Evolutionary conservation across 2,329 filamentous ascomycete species (phyloP).

Genomic region (Zasmidium cellare): DNA sequence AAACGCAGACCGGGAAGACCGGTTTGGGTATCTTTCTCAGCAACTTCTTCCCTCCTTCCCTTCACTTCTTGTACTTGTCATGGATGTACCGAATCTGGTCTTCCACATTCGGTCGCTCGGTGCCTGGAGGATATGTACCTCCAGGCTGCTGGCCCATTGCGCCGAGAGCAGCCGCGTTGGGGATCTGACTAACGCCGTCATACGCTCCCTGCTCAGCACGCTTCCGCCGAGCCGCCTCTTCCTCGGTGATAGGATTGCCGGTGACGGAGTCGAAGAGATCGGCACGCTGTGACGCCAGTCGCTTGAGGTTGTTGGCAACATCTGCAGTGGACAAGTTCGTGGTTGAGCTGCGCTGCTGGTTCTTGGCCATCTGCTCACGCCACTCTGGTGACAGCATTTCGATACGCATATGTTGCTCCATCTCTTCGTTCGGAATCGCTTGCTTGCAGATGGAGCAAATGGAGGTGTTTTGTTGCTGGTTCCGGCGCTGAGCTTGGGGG

Average conservation of each 20-base stretch:
- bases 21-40: not conserved
- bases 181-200: constrained; percentile 51
- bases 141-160: constrained; percentile 46
- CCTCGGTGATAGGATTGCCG: constrained; percentile 65
- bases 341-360: constrained; percentile 78
- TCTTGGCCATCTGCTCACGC: constrained; percentile 93
- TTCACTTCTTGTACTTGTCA: constrained; percentile 28
- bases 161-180: constrained; percentile 53
- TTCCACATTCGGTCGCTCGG: constrained; percentile 55
- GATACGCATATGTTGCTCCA: constrained; percentile 92
- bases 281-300: constrained; percentile 82
- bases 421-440: constrained; percentile 80
- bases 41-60: not conserved
- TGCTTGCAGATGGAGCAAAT: constrained; percentile 93
- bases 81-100: constrained; percentile 37
- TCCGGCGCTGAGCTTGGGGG: constrained; percentile 69
- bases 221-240: constrained; percentile 61
- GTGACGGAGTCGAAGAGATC: constrained; percentile 81
- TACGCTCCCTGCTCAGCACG: constrained; percentile 66
- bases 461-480: constrained; percentile 57
- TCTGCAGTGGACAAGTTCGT: constrained; percentile 85
- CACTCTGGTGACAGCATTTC: constrained; percentile 90
- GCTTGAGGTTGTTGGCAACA: constrained; percentile 91
- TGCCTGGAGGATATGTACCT: constrained; percentile 39
- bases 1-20: not conserved